Conservation (phyloP, 345 rosid genomes). For the Lagerstroemia speciosa region DNA sequence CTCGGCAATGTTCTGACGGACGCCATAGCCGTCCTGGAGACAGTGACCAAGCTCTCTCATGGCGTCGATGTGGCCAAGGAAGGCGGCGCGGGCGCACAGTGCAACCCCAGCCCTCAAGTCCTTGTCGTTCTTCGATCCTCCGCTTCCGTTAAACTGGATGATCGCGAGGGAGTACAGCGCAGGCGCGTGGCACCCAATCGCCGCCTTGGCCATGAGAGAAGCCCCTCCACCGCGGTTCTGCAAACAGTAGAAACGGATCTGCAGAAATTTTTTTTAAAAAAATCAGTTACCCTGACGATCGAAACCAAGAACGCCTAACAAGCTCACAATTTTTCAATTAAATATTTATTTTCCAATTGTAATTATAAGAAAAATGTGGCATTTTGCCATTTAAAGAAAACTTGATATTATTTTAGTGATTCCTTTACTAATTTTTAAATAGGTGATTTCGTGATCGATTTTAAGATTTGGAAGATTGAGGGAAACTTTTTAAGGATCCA, state of each 20-base stretch:
- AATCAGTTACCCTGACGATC: not conserved
- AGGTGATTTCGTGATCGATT: too few relatives aligned
- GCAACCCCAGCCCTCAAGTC: conserved; percentile 30
- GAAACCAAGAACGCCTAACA: too few relatives aligned
- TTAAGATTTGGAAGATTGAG: too few relatives aligned
- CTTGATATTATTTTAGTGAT: too few relatives aligned
- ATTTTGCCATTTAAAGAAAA: not conserved
- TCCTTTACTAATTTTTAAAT: too few relatives aligned
- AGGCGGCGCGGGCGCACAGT: conserved; percentile 28
- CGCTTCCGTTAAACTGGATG: conserved; percentile 33
- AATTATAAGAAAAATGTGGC: not conserved
- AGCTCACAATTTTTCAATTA: too few relatives aligned
- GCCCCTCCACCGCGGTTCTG: conserved; percentile 24
- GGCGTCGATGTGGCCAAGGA: conserved; percentile 30
- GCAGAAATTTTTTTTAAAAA: not conserved
- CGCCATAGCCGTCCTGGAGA: conserved; percentile 32
- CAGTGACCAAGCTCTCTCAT: conserved; percentile 31
- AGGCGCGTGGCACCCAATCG: conserved; percentile 23
- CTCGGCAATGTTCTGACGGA: conserved; percentile 22
- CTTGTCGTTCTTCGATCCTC: conserved; percentile 26
- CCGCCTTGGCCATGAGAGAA: conserved; percentile 29
- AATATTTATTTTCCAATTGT: too few relatives aligned
- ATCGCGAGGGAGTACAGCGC: conserved; percentile 29
- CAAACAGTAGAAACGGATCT: conserved; percentile 29
- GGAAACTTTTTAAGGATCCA: too few relatives aligned